Evolutionary conservation across 2,329 filamentous ascomycete genomes (phyloP), one percentile per base, ranked within the genome.

Genomic region (Colletotrichum australisinense): DNA sequence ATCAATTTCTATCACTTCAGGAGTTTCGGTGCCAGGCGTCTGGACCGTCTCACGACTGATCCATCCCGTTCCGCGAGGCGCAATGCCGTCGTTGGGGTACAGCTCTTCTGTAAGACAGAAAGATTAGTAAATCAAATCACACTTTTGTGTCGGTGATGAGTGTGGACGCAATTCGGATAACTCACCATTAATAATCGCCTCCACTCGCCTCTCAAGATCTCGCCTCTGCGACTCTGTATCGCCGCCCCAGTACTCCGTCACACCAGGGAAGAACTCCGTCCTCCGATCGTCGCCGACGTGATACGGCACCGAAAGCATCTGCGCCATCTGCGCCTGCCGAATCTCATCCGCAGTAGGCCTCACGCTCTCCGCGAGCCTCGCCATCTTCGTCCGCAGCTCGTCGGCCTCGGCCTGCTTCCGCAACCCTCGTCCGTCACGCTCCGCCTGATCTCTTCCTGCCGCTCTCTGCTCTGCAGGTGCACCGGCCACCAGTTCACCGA

Each of bases 401-500:
- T 32, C 46, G 4, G 30, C 58, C 3, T 53, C 32, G 26, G 63
- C 26, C 6, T 74, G 35, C 64, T 24, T 49, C 49, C 4, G 14
- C 49, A 32, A 35, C 38, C 46, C 22, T 53, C 63, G 7, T 64
- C 30, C 35, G 49, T 30, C 35, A 49, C 16, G 42, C 71, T 66
- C 26, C 22, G 35, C 24, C 66, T 46, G 67, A 86, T 82, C 22
- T 75, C 63, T 14, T 77, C 69, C 63, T 80, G 79, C n/a, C 74
- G 78, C 26, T 77, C 75, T 28, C 78, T 63, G 7, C 73, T 78
- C 75, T 87, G 84, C 65, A 85, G 77, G 30, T 83, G 76, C 24
- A 84, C 56, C 46, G 87, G 87, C 87, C 88, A 90, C 52, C 86
- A 83, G 76, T 85, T 81, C 57, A 89, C 78, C 74, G 80, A 78